Percentiles rank a stretch among this genome's conserved stretches.
Evolutionary conservation across 495 filamentous ascomycete genomes (phyloP).

Genomic region (Podospora pseudocomata): DNA sequence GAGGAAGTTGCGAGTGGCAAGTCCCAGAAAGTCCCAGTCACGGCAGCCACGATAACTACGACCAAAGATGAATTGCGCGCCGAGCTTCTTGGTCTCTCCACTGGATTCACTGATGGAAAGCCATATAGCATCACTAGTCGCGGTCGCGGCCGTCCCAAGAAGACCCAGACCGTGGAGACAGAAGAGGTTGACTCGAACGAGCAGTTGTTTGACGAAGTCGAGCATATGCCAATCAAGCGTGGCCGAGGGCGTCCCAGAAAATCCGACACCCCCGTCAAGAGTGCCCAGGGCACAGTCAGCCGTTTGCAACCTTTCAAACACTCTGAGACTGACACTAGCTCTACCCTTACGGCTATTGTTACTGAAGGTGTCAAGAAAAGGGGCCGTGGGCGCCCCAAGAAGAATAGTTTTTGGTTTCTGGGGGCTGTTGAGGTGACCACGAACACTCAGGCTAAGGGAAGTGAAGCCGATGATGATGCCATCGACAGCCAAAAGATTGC

Average conservation of each 20-base stretch:
- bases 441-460: neutral
- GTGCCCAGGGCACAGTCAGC: neutral
- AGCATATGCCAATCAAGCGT: neutral
- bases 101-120: neutral
- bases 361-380: neutral
- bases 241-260: neutral
- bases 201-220: neutral
- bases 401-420: neutral
- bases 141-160: neutral
- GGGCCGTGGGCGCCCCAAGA: neutral
- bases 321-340: neutral
- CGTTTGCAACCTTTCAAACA: neutral
- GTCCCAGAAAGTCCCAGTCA: neutral
- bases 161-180: neutral
- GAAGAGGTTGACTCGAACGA: neutral
- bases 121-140: neutral
- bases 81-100: neutral
- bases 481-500: neutral
- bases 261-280: neutral
- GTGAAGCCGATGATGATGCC: neutral
- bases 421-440: neutral
- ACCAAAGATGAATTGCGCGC: neutral
- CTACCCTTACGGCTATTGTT: neutral
- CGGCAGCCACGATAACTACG: neutral
- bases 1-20: neutral